Evolutionary conservation across 306 rosid species (phyloP), one percentile per base, ranked within the genome.

Genomic region (barrel medic (Medicago truncatula)): DNA sequence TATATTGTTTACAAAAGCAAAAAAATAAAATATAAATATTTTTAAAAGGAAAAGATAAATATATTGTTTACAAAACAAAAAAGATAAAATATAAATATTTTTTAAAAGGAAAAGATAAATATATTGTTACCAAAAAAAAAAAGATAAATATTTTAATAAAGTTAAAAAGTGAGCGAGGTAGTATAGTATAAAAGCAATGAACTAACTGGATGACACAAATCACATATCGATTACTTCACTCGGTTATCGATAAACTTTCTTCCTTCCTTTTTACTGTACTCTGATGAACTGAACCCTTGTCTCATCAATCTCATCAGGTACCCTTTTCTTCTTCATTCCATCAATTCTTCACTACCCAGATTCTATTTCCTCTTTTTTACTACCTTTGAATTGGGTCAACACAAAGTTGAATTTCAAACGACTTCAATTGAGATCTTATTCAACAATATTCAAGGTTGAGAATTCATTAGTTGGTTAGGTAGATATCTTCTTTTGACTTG

Each of bases 231-330:
- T 12, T 14, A 47, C 7, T 15, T 47, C 7, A 56, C 61, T 56
- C 14, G 36, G 4, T 56, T 16, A 58, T 58, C 64, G n/a, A 58
- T 23, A 64, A 64, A 16, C 47, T 63, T 63, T 63, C 16, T 68
- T 63, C 23, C 70, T 18, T 28, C 58, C 49, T 68, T 25, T 65
- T 9, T 74, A 40, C 20, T 65, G 41, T 74, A 25, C 62, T 13
- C 16, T 79, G 61, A 67, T 79, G 83, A 47, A 79, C 75, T 76
- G 70, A 80, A 14, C 39, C 9, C 69, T 41, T n/a, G n/a, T n/a
- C n/a, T 69, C 64, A 41, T 31, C 70, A 57, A 66, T 23, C 43
- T 44, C 76, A 64, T 72, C 87, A 79, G 87, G 82, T 88, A 75
- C 71, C 71, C 52, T 70, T 61, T 69, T 18, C 76, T 56, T 12